These are phyloP conservation scores for Anthracocystis setariae DNA, from an alignment of 1,284 basidiomycete species.

Conservation along the genomic window DNA sequence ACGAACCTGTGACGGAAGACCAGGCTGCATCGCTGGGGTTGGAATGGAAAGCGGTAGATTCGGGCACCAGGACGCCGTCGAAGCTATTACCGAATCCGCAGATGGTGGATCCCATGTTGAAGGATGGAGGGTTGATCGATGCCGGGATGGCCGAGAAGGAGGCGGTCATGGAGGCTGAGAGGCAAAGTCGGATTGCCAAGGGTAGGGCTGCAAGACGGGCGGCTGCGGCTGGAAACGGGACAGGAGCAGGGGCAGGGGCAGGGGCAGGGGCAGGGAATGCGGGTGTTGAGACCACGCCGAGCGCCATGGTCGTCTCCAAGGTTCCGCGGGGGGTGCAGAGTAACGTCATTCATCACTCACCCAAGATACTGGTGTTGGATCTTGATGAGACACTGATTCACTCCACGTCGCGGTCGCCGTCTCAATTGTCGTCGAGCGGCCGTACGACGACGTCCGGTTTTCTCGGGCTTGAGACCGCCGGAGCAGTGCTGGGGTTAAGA, in stretches of 20 bases:
- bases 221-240: constrained; percentile 5
- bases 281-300: background rate
- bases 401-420: constrained; percentile 82
- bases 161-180: constrained; percentile 38
- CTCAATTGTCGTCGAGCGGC: constrained; percentile 19
- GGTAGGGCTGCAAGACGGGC: constrained; percentile 30
- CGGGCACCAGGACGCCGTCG: constrained; percentile 26
- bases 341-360: constrained; percentile 62
- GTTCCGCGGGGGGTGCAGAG: constrained; percentile 27
- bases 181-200: constrained; percentile 34
- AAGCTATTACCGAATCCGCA: constrained; percentile 57
- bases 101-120: constrained; percentile 52
- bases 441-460: constrained; percentile 40
- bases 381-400: constrained; percentile 98
- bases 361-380: constrained; percentile 75
- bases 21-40: constrained; percentile 37
- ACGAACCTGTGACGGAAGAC: constrained; percentile 51
- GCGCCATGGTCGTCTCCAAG: constrained; percentile 5
- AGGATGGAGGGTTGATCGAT: constrained; percentile 41
- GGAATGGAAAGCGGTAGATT: constrained; percentile 20
- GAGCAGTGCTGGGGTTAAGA: constrained; percentile 58
- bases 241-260: background rate
- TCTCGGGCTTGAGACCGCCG: constrained; percentile 58
- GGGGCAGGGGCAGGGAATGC: too few species aligned
- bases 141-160: constrained; percentile 36